phyloP scores from a whole-genome alignment of 2,329 filamentous ascomycete species.

The Fusarium mundagurra region DNA sequence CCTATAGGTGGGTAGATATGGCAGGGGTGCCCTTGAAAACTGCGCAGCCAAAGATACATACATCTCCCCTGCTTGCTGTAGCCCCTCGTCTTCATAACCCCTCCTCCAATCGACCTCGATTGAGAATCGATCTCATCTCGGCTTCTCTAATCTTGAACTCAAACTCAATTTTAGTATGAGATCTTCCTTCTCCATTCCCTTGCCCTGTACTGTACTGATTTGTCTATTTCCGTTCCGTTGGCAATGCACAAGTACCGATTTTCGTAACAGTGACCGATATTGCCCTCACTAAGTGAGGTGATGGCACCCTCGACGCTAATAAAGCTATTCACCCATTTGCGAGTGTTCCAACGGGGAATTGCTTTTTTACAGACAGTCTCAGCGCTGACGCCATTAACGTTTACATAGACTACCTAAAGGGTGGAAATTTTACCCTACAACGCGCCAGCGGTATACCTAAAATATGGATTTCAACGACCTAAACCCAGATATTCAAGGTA shows the following conservation, averaged over 20 bases:
- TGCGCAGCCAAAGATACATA: background rate
- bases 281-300: background rate
- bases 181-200: constrained; percentile 1
- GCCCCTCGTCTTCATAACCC: background rate
- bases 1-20: background rate
- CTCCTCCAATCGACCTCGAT: constrained; percentile 4
- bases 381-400: constrained; percentile 29
- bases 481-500: background rate
- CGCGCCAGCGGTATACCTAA: background rate
- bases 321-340: background rate
- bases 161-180: background rate
- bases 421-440: background rate
- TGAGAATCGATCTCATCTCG: constrained; percentile 11
- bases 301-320: background rate
- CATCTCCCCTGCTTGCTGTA: background rate
- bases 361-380: constrained; percentile 32
- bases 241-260: background rate
- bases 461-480: background rate
- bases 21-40: background rate
- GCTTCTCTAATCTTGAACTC: constrained; percentile 7
- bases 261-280: background rate
- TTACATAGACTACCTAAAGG: background rate
- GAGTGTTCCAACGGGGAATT: constrained; percentile 8
- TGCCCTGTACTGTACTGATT: background rate
- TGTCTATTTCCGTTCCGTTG: background rate